phyloP scores from a whole-genome alignment of 75 land plant genomes.

The Chamaecyparis obtusa region DNA sequence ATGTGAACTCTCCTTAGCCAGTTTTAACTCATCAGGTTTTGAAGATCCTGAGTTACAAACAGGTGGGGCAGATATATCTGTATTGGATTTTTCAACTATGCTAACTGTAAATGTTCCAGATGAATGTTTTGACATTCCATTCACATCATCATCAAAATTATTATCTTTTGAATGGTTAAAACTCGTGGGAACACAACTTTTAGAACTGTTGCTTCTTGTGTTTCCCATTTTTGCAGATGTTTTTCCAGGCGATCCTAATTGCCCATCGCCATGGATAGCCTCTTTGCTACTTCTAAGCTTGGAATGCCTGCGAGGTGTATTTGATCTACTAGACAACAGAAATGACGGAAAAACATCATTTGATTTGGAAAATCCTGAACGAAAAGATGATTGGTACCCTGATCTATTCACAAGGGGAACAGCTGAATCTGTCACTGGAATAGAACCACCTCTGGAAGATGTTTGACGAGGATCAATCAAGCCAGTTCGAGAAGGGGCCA shows the following conservation, averaged over 20 bases:
- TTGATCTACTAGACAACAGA: conserved; percentile 9
- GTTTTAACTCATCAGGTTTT: not conserved
- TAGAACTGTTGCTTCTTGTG: conserved; percentile 4
- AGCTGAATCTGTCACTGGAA: not conserved
- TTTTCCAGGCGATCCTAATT: not conserved
- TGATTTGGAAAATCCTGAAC: not conserved
- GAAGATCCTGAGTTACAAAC: not conserved
- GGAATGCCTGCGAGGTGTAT: not conserved
- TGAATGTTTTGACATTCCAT: not conserved
- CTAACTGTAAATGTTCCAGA: not conserved
- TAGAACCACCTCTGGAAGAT: not conserved
- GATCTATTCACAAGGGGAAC: not conserved
- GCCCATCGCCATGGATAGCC: not conserved
- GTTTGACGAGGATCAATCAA: not conserved
- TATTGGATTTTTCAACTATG: not conserved
- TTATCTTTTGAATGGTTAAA: not conserved
- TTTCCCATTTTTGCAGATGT: not conserved
- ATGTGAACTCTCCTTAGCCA: conserved; percentile 7
- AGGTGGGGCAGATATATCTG: conserved; percentile 1
- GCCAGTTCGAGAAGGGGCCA: not conserved
- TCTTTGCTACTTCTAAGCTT: not conserved
- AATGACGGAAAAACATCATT: conserved; percentile 5
- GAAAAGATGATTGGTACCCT: conserved; percentile 1
- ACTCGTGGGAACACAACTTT: not conserved
- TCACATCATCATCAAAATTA: not conserved